Evolutionary conservation across 2,329 filamentous ascomycete species (phyloP), one percentile per base, ranked within the genome.

Genomic region (Alternaria sp.): DNA sequence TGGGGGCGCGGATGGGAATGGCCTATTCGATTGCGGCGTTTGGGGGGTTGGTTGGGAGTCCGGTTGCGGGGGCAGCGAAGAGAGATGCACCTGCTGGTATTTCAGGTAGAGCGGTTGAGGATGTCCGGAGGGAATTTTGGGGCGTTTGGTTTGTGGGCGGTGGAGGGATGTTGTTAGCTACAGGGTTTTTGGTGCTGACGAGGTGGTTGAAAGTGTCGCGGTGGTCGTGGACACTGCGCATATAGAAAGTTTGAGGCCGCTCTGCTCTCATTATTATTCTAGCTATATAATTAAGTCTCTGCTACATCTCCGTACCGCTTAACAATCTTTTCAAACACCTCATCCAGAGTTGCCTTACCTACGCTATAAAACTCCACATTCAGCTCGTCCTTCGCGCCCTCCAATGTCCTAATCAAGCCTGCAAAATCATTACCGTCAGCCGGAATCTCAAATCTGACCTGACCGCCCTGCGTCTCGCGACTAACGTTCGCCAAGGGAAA

Each of bases 41-140:
- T 23, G 86, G 84, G 3, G 67, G 86, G 47, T 67, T 87, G 59
- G 78, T 85, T 3, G 85, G 85, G 5, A 85, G 84, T 1, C 85
- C 85, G 0, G 83, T 87, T 30, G 82, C 81, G 11, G 85, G 85
- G 19, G 82, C 82, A 36, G 30, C 30, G 13, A 36, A 36, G 30
- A 36, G 13, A 36, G 30, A 15, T 36, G 30, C 30, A n/a, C 4
- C 13, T 36, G 13, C 4, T 36, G 30, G 11, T 36, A 5, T 36
- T 36, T 36, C 30, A 36, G 30, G 30, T 36, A 15, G 30, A 15
- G 30, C 13, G 13, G 30, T 36, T 36, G 30, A 36, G 7, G 30
- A 36, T 12, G 30, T 36, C 3, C 30, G 30, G 30, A 36, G 13
- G 30, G 30, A 36, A 9, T 36, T 36, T 36, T 36, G 30, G 30